phyloP scores from a whole-genome alignment of 371 early-diverging fungal species.

The Saksenaea vasiformis region DNA sequence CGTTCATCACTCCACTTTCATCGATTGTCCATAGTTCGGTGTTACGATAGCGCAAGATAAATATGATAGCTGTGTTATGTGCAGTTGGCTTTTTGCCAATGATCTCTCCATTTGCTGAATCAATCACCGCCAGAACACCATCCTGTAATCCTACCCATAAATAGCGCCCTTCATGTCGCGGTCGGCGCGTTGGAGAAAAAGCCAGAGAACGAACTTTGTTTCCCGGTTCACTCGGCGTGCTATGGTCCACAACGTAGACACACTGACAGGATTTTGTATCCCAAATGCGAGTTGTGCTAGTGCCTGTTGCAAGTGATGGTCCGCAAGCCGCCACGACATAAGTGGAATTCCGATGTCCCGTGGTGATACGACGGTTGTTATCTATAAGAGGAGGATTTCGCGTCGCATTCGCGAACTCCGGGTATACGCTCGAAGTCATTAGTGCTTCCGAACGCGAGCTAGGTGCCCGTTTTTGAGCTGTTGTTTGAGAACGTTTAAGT shows the following conservation, averaged over 20 bases:
- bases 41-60: conserved; percentile 59
- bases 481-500: background rate
- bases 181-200: conserved; percentile 39
- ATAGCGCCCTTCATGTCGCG: conserved; percentile 43
- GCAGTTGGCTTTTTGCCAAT: conserved; percentile 51
- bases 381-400: conserved; percentile 14
- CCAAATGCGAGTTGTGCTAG: conserved; percentile 24
- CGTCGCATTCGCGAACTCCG: background rate
- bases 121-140: conserved; percentile 59
- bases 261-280: conserved; percentile 14
- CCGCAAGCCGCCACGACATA: conserved; percentile 25
- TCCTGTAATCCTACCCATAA: conserved; percentile 70
- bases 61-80: conserved; percentile 62
- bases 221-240: conserved; percentile 17
- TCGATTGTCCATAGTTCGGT: conserved; percentile 76
- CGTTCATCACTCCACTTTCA: conserved; percentile 67
- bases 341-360: conserved; percentile 19
- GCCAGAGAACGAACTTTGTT: conserved; percentile 33
- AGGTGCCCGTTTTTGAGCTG: background rate
- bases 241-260: conserved; percentile 14
- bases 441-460: background rate
- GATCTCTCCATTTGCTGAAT: conserved; percentile 47
- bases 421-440: conserved; percentile 1
- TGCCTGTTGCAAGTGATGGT: conserved; percentile 22
- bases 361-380: conserved; percentile 2